Conservation (phyloP, 169 alveolate genomes). For the Plasmodium yoelii region DNA sequence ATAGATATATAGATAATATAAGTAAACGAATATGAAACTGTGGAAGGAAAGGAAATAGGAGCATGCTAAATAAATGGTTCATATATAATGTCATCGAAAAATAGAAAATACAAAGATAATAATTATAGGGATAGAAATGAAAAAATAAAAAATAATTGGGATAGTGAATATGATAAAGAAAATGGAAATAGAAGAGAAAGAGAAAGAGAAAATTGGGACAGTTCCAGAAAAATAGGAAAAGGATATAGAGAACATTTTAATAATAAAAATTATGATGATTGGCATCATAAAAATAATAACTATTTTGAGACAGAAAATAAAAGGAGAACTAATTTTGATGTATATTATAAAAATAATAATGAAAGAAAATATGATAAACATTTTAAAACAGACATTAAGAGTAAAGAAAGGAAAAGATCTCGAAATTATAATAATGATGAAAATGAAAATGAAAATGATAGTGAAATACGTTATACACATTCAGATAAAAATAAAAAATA, state of each 20-base stretch:
- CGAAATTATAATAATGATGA: neutral
- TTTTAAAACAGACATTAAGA: neutral
- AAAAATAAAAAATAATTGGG: neutral
- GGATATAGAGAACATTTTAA: no score
- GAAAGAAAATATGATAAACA: conserved; percentile 2
- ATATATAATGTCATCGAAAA: conserved; percentile 27
- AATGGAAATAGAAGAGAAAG: conserved; percentile 25
- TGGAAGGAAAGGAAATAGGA: no score
- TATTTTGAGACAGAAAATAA: no score
- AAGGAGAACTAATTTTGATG: neutral
- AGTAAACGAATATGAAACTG: no score
- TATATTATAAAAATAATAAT: no score
- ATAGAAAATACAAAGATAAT: conserved; percentile 12
- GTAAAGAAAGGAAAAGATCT: conserved; percentile 5
- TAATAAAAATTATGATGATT: no score
- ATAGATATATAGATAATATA: no score
- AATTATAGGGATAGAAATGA: conserved; percentile 5
- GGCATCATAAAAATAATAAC: neutral
- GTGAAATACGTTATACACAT: conserved; percentile 14
- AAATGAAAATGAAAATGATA: conserved; percentile 47
- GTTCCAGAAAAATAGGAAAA: no score
- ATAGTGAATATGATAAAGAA: neutral
- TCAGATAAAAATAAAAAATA: conserved; percentile 12
- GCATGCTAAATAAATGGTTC: no score
- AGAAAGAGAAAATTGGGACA: conserved; percentile 7